Percentiles rank a stretch among this genome's conserved stretches.
Evolutionary conservation across 257 asterid genomes (phyloP).

Genomic region (Solanum tarapatanum): DNA sequence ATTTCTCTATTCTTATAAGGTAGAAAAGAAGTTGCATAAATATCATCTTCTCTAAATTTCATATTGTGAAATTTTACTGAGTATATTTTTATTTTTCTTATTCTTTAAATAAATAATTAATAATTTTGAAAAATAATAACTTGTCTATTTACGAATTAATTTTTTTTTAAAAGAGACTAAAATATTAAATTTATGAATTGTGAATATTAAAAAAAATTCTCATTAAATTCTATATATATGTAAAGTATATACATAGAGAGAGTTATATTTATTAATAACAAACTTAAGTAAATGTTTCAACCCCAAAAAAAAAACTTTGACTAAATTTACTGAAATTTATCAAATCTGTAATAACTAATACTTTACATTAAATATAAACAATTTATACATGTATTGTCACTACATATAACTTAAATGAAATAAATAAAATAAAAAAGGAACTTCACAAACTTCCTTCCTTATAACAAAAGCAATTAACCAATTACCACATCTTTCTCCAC

Average conservation of each 20-base stretch:
- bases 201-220: neutral
- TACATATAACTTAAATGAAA: neutral
- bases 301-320: neutral
- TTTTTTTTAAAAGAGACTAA: neutral
- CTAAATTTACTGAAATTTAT: neutral
- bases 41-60: fast-evolving
- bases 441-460: neutral
- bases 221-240: neutral
- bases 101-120: neutral
- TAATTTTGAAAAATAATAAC: neutral
- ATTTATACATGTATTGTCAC: neutral
- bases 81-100: neutral
- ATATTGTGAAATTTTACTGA: fast-evolving
- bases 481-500: neutral
- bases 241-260: neutral
- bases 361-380: neutral
- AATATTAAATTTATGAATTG: neutral
- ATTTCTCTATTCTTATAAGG: fast-evolving
- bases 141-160: neutral
- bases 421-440: neutral
- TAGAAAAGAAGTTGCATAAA: neutral
- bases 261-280: neutral
- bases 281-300: neutral
- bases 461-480: neutral
- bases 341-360: neutral